Percentiles rank a stretch among this genome's conserved stretches.
These are phyloP conservation scores for Populus deltoides DNA, from an alignment of 345 rosid species.

Conservation along the genomic window DNA sequence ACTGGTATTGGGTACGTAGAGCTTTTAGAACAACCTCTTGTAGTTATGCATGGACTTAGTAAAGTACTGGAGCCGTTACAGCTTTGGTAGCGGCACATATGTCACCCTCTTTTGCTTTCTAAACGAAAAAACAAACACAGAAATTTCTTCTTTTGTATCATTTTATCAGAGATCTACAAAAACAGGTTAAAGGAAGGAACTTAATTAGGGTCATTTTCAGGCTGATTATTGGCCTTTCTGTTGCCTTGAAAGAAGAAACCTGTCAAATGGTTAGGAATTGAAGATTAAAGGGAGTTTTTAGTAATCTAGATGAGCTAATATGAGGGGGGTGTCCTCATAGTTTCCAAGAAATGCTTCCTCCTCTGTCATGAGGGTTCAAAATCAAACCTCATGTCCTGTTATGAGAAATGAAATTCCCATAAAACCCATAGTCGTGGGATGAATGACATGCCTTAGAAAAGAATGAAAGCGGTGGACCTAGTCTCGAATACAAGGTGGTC, in stretches of 20 bases:
- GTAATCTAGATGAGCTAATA: background rate
- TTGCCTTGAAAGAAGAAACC: slow-evolving; percentile 2
- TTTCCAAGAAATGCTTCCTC: background rate
- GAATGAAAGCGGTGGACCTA: background rate
- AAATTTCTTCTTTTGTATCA: background rate
- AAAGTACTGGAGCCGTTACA: slow-evolving; percentile 7
- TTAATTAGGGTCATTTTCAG: background rate
- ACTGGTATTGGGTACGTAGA: background rate
- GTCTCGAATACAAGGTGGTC: too few species aligned
- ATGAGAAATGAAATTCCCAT: too few species aligned
- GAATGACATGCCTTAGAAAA: background rate
- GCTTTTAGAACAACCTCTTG: slow-evolving; percentile 8
- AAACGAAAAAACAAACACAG: background rate
- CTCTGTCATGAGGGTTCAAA: too few species aligned
- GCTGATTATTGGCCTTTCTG: background rate
- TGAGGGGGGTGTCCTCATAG: background rate
- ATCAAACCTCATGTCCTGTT: too few species aligned
- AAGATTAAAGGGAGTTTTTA: background rate
- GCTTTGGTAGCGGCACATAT: slow-evolving; percentile 6
- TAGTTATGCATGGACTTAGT: slow-evolving; percentile 10
- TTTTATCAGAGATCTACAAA: background rate
- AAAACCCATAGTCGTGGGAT: background rate
- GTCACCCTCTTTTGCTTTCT: slow-evolving; percentile 8
- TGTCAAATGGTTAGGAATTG: background rate
- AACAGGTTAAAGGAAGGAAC: background rate